Base-by-base conservation (phyloP, 1,284 basidiomycete genomes). In the Puccinia horiana region DNA sequence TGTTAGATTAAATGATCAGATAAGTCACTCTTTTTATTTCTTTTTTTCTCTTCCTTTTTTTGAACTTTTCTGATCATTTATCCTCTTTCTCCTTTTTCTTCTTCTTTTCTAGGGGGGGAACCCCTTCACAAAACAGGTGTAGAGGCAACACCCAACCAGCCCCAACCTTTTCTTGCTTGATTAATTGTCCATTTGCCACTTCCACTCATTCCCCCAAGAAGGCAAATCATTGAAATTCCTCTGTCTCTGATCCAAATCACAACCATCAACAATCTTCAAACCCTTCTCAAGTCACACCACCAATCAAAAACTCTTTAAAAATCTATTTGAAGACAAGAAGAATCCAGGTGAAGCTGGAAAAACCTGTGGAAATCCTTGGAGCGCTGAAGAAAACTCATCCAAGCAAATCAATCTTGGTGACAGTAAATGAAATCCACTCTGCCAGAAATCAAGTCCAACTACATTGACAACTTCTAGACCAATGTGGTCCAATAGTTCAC, bases 401-500 rank as follows among this genome's bases (percentile, higher is more conserved):
- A 29, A 23, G 32, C 4, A 9, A 63, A 32, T 11, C 40, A 44
- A 72, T 52, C 20, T n/a, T 72, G 4, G 44, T 47, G 11, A 49
- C 69, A 1, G 23, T 72, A n/a, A 9, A 11, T 1, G 52, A n/a
- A 0, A 52, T 72, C n/a, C 52, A 72, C 29, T 23, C 69, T 6
- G 44, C 67, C 9, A 23, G 67, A n/a, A 70, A 70, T 40, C 44
- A 70, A 37, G 67, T 42, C 29, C 67, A 70, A 70, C 42, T n/a
- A n/a, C n/a, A n/a, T n/a, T n/a, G n/a, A 4, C 23, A 70, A 70
- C 11, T 47, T 14, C 67, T 72, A 2, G 44, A 72, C 49, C 44
- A 44, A 14, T 29, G 49, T n/a, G 52, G 67, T 35, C 67, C 23
- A 20, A 47, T 70, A 1, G 67, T 70, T 3, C 67, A 70, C 44